Conservation (phyloP, 2,329 filamentous ascomycete genomes). For the Aphanoascus verrucosus region DNA sequence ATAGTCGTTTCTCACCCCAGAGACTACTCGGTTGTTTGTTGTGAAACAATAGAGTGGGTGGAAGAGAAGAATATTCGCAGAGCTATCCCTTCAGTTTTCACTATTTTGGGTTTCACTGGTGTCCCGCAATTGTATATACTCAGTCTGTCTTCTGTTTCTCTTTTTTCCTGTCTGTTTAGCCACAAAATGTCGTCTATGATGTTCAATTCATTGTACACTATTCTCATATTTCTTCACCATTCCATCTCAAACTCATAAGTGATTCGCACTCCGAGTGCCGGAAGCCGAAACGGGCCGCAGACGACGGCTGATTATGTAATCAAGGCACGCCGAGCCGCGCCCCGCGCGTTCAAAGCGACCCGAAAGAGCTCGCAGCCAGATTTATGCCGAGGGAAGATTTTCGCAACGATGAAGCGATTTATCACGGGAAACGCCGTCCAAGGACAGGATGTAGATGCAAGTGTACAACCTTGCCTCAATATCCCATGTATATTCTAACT, state of each 20-base stretch:
- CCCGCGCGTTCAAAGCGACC: background rate
- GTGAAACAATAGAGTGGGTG: constrained; percentile 2
- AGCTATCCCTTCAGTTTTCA: constrained; percentile 3
- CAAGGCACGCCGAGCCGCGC: background rate
- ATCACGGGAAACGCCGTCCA: background rate
- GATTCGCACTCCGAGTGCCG: background rate
- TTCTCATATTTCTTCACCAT: background rate
- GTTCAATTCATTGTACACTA: constrained; percentile 8
- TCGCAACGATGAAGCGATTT: background rate
- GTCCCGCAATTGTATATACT: constrained; percentile 10
- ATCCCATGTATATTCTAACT: too few species aligned
- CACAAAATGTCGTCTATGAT: constrained; percentile 7
- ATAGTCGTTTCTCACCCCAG: background rate
- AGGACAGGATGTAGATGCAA: background rate
- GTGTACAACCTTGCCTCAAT: background rate
- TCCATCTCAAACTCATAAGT: background rate
- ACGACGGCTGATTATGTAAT: background rate
- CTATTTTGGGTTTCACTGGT: constrained; percentile 1
- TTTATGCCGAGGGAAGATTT: background rate
- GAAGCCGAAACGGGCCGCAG: background rate
- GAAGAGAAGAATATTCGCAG: constrained; percentile 3
- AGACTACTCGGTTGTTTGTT: background rate
- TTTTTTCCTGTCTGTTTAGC: background rate
- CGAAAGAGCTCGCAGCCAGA: background rate
- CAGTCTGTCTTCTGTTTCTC: background rate